Evolutionary conservation across 495 filamentous ascomycete species (phyloP), one percentile per base, ranked within the genome.

Genomic region (Penicillium flavigenum): DNA sequence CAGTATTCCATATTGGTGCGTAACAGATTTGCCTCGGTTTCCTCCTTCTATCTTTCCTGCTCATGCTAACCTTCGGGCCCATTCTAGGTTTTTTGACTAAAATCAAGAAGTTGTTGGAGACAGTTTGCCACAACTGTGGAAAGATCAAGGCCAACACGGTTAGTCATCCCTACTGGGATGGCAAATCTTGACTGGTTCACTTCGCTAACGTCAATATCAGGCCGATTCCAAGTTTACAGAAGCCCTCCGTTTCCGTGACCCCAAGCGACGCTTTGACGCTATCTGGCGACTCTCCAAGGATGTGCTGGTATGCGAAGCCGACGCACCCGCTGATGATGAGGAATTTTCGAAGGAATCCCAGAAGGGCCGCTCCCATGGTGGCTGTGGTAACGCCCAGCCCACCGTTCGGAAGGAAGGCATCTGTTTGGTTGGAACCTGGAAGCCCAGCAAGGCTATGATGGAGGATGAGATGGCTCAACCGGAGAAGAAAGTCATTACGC

Each of bases 51-150:
- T 38, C n/a, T 26, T 38, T 24, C 22, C 9, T 20, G 45, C 24
- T 41, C 26, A 59, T 56, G 56, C 73, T 80, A 58, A 81, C 69
- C 56, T 54, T 54, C 32, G 45, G 38, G 7, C 4, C 53, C n/a
- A 41, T 14, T 56, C 11, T 62, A 89, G 87, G 94, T 60, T 98
- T 96, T 74, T 86, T 99, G 74, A 92, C 88, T 61, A 96, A 97
- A 76, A 91, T 92, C 66, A 98, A 99, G 83, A 98, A 96, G 79
- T 79, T 99, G 56, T 80, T 99, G 62, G 94, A 99, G 81, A 91
- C 89, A 32, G 92, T 98, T 67, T 99, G 94, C 81, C 92, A 94
- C 76, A 96, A 94, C 75, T 99, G 94, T 79, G 90, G 91, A 72
- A 96, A 91, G 81, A 88, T 98, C 62, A 81, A 94, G 74, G 85